These are phyloP conservation scores for Fusarium decemcellulare DNA, from an alignment of 2,329 filamentous ascomycete genomes.

Conservation along the genomic window DNA sequence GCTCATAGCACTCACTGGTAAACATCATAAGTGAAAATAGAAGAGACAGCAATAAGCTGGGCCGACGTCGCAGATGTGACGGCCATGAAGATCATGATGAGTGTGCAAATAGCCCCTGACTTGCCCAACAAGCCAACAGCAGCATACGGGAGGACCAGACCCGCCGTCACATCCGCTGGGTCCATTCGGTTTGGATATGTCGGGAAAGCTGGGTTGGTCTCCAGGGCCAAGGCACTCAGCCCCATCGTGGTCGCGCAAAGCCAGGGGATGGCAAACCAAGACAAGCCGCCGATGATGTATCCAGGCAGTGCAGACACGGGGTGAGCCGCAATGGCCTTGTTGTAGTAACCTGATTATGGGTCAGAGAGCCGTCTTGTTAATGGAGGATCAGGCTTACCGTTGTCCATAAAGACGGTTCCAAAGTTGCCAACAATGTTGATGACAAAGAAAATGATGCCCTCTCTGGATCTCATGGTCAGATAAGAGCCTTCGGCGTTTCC, in stretches of 20 bases:
- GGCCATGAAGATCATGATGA: slow-evolving; percentile 61
- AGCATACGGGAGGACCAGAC: slow-evolving; percentile 87
- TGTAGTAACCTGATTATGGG: slow-evolving; percentile 78
- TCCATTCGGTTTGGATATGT: slow-evolving; percentile 62
- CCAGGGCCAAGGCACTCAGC: slow-evolving; percentile 83
- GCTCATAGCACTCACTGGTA: slow-evolving; percentile 22
- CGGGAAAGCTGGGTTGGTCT: slow-evolving; percentile 60
- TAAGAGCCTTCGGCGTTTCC: slow-evolving; percentile 89
- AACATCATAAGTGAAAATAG: slow-evolving; percentile 69
- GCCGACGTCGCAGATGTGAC: slow-evolving; percentile 87
- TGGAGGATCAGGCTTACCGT: slow-evolving; percentile 50
- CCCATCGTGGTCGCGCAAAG: slow-evolving; percentile 91
- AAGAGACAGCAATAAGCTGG: slow-evolving; percentile 86
- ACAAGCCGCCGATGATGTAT: slow-evolving; percentile 88
- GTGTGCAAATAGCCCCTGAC: slow-evolving; percentile 40
- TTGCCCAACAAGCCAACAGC: slow-evolving; percentile 82
- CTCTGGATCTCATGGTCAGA: slow-evolving; percentile 80
- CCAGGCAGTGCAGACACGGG: slow-evolving; percentile 89
- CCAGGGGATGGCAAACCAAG: slow-evolving; percentile 96
- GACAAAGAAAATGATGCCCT: slow-evolving; percentile 91
- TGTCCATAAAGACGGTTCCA: slow-evolving; percentile 87
- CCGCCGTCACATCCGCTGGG: slow-evolving; percentile 79
- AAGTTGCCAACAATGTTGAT: slow-evolving; percentile 91
- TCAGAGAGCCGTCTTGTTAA: background rate
- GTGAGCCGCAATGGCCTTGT: slow-evolving; percentile 91